A percentile compares a stretch with the other conserved stretches of the same genome.
Conservation (phyloP, 2,329 filamentous ascomycete species). For the Colletotrichum graminicola region DNA sequence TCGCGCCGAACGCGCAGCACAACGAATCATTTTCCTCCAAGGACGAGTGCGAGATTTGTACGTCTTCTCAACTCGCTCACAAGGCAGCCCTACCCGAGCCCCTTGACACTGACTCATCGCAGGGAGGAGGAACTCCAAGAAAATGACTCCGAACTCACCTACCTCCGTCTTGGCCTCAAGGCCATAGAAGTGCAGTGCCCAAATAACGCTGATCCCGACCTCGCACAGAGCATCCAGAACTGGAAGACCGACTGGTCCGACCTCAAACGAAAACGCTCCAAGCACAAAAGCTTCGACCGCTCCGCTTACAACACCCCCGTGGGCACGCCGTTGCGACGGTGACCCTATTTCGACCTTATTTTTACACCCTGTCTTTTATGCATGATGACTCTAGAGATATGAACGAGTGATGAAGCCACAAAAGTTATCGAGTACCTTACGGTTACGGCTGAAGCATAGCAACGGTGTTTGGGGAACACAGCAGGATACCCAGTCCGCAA, state of each 20-base stretch:
- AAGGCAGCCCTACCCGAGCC: background rate
- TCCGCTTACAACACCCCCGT: slow-evolving; percentile 38
- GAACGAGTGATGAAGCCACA: slow-evolving; percentile 41
- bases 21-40: slow-evolving; percentile 71
- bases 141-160: slow-evolving; percentile 71
- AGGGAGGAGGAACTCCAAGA: slow-evolving; percentile 68
- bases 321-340: slow-evolving; percentile 38
- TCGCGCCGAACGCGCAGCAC: slow-evolving; percentile 67
- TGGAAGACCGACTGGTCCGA: slow-evolving; percentile 72
- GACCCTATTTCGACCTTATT: slow-evolving; percentile 34
- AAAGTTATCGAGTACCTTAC: slow-evolving; percentile 33
- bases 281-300: slow-evolving; percentile 39
- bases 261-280: slow-evolving; percentile 61
- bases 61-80: slow-evolving; percentile 43
- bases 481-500: slow-evolving; percentile 38
- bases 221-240: slow-evolving; percentile 68
- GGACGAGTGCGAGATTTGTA: slow-evolving; percentile 69
- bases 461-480: slow-evolving; percentile 36
- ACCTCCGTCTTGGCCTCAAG: slow-evolving; percentile 72
- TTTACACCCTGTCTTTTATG: slow-evolving; percentile 35
- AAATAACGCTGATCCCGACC: slow-evolving; percentile 65
- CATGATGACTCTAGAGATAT: slow-evolving; percentile 39
- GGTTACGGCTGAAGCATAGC: slow-evolving; percentile 41
- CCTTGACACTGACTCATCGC: slow-evolving; percentile 37
- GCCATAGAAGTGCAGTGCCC: slow-evolving; percentile 72